Percentiles rank a stretch among this genome's conserved stretches.
Evolutionary conservation across 306 rosid genomes (phyloP).

Genomic region (Quercus agrifolia): DNA sequence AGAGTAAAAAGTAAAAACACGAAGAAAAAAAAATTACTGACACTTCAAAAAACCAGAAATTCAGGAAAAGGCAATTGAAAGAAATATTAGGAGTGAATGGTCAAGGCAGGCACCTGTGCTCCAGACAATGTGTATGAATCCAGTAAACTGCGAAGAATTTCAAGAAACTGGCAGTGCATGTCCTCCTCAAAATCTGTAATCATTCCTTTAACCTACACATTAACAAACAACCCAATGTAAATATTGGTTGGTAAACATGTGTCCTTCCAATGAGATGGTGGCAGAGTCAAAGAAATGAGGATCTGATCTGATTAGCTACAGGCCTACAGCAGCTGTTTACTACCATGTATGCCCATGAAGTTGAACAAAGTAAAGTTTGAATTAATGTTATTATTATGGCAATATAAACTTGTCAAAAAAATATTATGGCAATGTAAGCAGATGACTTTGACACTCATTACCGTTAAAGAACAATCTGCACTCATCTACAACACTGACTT

Average conservation of each 20-base stretch:
- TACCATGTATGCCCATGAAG: neutral
- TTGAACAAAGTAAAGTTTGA: neutral
- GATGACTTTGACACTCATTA: neutral
- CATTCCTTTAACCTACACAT: slow-evolving; percentile 83
- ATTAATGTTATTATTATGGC: neutral
- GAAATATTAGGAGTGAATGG: neutral
- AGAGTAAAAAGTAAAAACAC: neutral
- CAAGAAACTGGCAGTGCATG: slow-evolving; percentile 98
- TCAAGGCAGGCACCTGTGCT: slow-evolving; percentile 58
- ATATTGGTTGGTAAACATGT: neutral
- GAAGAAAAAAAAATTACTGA: neutral
- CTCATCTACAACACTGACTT: neutral
- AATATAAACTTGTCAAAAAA: neutral
- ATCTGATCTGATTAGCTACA: too few relatives aligned
- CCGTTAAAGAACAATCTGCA: neutral
- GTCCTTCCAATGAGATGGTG: neutral
- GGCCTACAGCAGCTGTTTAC: neutral
- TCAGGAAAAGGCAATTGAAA: slow-evolving; percentile 7
- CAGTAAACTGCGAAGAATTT: slow-evolving; percentile 87
- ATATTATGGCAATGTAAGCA: neutral
- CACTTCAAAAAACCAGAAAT: neutral
- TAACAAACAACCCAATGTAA: slow-evolving; percentile 14
- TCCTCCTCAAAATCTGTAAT: slow-evolving; percentile 85
- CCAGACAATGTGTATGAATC: slow-evolving; percentile 84
- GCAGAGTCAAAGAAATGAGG: too few relatives aligned